Evolutionary conservation across 805 yeast genomes (phyloP), one percentile per base, ranked within the genome.

Genomic region (Wickerhamiella australiensis): DNA sequence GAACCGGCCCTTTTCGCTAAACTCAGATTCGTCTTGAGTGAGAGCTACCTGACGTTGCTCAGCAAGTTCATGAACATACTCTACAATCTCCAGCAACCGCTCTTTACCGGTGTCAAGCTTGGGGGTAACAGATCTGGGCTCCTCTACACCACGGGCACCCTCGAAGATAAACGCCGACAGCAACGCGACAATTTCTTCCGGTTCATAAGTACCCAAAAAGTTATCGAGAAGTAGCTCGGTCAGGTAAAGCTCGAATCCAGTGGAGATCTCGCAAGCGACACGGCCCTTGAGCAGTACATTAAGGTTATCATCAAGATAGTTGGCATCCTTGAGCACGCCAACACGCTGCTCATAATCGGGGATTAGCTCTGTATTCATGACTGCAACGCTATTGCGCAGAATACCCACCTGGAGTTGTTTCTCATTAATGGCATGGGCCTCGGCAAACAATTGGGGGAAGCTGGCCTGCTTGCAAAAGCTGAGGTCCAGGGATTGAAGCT

Each of bases 111-210:
- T 74, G 47, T 84, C 92, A 47, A 92, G 71, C 46, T 94, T 72
- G 21, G 96, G 95, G 0, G 96, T 88, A 1, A 75, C 77, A 0
- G 95, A 83, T 25, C 65, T 61, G 2, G 75, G 67, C 6, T 77
- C 80, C 52, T 80, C 94, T 15, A 72, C 79, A 35, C 76, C 78
- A 22, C 77, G 74, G 33, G 75, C 78, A 1, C 96, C 97, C 60
- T 92, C 96, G 61, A 85, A 92, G 1, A 92, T 95, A 68, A 92
- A 92, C 33, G 84, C 85, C 0, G 96, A 86, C 27, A 92, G 66
- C 45, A 92, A 69, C 0, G 97, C 97, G n/a, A 88, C 96, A 54
- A 92, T 87, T 65, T 92, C 98, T 60, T 87, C 96, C 0, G 96
- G 87, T 54, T 88, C 94, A 61, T 84, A 88, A 51, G 86, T 94